Percentiles rank a stretch among this genome's conserved stretches.
Evolutionary conservation across 2,329 filamentous ascomycete species (phyloP).

Genomic region (Emergomyces africanus): DNA sequence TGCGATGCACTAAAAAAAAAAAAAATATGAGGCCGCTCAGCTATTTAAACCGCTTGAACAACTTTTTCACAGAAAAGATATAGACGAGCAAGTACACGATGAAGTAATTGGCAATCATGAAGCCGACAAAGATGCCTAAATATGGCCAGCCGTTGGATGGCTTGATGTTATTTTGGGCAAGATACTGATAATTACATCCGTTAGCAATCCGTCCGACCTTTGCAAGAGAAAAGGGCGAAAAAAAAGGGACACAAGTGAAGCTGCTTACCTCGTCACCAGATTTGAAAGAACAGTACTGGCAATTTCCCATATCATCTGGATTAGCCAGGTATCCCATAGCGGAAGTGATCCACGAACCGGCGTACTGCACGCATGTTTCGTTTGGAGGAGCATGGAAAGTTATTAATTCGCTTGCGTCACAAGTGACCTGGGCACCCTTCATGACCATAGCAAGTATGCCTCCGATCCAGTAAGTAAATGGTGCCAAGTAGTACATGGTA

Average conservation of each 20-base stretch:
- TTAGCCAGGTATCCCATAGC: conserved; percentile 59
- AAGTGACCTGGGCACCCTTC: conserved; percentile 50
- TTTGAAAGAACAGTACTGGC: conserved; percentile 68
- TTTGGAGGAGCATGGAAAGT: conserved; percentile 53
- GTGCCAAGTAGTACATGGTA: conserved; percentile 74
- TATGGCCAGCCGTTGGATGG: conserved; percentile 24
- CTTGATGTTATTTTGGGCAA: conserved; percentile 19
- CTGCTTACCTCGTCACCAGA: conserved; percentile 21
- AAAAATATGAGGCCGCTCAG: background rate
- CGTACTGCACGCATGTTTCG: conserved; percentile 61
- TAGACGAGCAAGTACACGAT: conserved; percentile 25
- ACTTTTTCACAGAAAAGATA: conserved; percentile 20
- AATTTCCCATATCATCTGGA: conserved; percentile 46
- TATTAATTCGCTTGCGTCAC: conserved; percentile 51
- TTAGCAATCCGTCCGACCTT: conserved; percentile 4
- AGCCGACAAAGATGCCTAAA: conserved; percentile 23
- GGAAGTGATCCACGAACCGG: conserved; percentile 51
- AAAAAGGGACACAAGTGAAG: background rate
- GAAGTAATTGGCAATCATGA: conserved; percentile 22
- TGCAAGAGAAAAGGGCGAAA: background rate
- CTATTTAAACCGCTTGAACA: conserved; percentile 17
- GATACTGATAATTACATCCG: conserved; percentile 14
- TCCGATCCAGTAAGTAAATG: conserved; percentile 69
- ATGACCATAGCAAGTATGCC: conserved; percentile 69
- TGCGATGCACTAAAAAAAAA: background rate